Evolutionary conservation across 1,284 basidiomycete species (phyloP), one percentile per base, ranked within the genome.

Genomic region (Heliocybe sulcata): DNA sequence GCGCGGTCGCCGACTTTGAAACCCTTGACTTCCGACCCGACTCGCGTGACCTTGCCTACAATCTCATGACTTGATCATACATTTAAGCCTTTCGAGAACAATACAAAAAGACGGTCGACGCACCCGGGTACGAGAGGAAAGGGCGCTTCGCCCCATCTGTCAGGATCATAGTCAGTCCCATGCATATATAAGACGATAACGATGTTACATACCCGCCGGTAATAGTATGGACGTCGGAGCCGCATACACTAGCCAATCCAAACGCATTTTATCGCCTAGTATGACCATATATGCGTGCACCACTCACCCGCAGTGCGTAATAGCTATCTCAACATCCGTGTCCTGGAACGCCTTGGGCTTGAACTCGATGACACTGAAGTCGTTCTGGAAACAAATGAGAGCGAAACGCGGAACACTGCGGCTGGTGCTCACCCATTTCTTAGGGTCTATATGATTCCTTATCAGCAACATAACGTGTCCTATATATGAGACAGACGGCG

Each of bases 1-100:
- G 79, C 84, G n/a, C 81, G 72, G 63, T 86, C 80, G 52, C 83
- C 83, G 47, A 80, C 73, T 63, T 82, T 82, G 71, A 85, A 75
- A 54, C 71, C 75, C 35, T 70, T 74, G 53, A 85, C 82, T 54
- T 80, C 75, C 26, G 75, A 66, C 11, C 81, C 80, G 56, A 83
- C 76, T 19, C 74, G 72, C 22, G 73, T 72, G 47, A 80, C 82
- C 9, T 68, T 72, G 16, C 84, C 83, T 54, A 81, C 71, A 58
- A 86, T 84, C 67, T 86, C 84, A 66, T 87, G 84, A 2, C 53
- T 38, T 23, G 19, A n/a, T 20, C 12, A 48, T 3, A n/a, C 25
- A 16, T 3, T 42, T 42, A 6, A 20, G 19, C 16, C 6, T 4
- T 4, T n/a, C 3, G 1, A 12, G 26, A 35, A 29, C 11, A 42